Evolutionary conservation across 108 stramenopile species (phyloP).

Genomic region (Aurantiochytrium sp.): DNA sequence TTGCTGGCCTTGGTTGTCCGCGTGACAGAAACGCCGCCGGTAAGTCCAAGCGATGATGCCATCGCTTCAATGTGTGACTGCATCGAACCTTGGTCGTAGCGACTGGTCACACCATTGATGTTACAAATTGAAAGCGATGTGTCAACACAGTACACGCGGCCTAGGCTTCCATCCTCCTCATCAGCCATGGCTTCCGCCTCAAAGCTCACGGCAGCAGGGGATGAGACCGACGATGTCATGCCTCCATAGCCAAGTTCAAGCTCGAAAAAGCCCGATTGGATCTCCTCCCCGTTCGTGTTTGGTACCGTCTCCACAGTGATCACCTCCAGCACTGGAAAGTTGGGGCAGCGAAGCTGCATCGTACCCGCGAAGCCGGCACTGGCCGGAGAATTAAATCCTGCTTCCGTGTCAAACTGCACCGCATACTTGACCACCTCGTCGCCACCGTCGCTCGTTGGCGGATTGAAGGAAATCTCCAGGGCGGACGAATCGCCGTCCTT

Average conservation of each 20-base stretch:
- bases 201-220: not conserved
- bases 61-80: conserved; percentile 61
- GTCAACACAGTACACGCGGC: conserved; percentile 33
- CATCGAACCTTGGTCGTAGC: conserved; percentile 55
- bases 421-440: conserved; percentile 57
- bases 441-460: conserved; percentile 60
- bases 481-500: conserved; percentile 56
- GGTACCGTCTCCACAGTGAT: not conserved
- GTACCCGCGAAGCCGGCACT: conserved; percentile 56
- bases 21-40: conserved; percentile 60
- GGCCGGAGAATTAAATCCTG: conserved; percentile 38
- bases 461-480: conserved; percentile 47
- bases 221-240: not conserved
- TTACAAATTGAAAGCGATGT: not conserved
- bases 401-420: conserved; percentile 67
- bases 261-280: not conserved
- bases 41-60: conserved; percentile 29
- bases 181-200: not conserved
- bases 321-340: conserved; percentile 20
- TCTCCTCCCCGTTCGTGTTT: not conserved
- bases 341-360: conserved; percentile 60
- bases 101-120: not conserved
- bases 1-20: conserved; percentile 48
- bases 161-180: conserved; percentile 24
- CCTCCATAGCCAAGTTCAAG: not conserved